A percentile compares a stretch with the other conserved stretches of the same genome.
phyloP scores from a whole-genome alignment of 1,139 yeast genomes.

The Candida glucosophila region DNA sequence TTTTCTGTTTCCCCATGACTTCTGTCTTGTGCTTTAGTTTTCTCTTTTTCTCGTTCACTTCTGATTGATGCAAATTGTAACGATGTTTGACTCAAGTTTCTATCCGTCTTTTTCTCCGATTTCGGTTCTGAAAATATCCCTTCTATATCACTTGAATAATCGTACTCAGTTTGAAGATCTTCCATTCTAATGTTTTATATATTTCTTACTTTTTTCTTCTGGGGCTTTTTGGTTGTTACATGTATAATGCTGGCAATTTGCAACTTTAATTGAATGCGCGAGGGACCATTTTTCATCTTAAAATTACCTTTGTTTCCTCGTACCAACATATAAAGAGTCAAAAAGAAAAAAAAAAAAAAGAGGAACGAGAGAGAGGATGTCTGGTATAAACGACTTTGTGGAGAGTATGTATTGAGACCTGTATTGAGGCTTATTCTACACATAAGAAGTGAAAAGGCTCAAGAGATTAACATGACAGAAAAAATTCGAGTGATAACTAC shows the following conservation, averaged over 20 bases:
- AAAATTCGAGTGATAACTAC: slow-evolving; percentile 71
- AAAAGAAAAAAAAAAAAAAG: slow-evolving; percentile 2
- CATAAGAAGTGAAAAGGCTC: neutral
- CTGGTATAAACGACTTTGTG: slow-evolving; percentile 28
- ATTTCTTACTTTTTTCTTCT: neutral
- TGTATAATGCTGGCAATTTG: neutral
- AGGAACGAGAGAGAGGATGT: slow-evolving; percentile 12
- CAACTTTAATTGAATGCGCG: neutral
- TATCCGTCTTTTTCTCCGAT: slow-evolving; percentile 1
- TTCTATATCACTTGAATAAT: slow-evolving; percentile 4
- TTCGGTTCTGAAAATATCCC: slow-evolving; percentile 1
- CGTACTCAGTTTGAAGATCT: slow-evolving; percentile 4
- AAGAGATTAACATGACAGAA: slow-evolving; percentile 30
- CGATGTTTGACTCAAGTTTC: slow-evolving; percentile 2
- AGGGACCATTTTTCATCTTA: neutral
- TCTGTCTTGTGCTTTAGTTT: neutral
- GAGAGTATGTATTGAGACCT: slow-evolving; percentile 35
- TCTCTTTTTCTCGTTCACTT: slow-evolving; percentile 1
- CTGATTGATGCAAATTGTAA: too few species aligned
- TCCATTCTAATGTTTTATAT: slow-evolving; percentile 2
- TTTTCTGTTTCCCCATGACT: too few species aligned
- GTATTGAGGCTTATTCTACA: too few species aligned
- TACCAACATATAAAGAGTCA: neutral
- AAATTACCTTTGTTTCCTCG: neutral
- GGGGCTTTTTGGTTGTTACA: neutral